Percentiles rank a stretch among this genome's conserved stretches.
These are phyloP conservation scores for Strobilomyces echinocephalus DNA, from an alignment of 768 basidiomycete species.

Conservation along the genomic window DNA sequence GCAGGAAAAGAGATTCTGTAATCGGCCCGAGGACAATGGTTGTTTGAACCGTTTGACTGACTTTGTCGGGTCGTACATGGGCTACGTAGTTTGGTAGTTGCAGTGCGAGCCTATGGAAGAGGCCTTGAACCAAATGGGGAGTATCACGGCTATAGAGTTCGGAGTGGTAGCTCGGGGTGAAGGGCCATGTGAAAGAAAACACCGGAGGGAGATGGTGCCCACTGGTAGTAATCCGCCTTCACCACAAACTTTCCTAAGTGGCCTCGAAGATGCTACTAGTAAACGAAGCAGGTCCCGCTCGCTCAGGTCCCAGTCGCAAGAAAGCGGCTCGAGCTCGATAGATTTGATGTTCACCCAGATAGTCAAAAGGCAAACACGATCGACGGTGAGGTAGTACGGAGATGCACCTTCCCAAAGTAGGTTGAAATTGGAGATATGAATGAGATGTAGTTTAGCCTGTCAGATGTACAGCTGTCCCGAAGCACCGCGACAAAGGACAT, in stretches of 20 bases:
- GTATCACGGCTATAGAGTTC: no score
- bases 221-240: neutral
- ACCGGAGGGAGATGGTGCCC: neutral
- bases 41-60: constrained; percentile 13
- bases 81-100: neutral
- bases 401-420: neutral
- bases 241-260: neutral
- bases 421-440: no score
- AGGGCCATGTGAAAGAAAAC: neutral
- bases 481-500: neutral
- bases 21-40: neutral
- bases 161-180: neutral
- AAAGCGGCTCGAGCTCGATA: neutral
- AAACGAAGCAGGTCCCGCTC: neutral
- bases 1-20: neutral
- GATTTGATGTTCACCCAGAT: neutral
- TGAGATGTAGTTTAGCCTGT: neutral
- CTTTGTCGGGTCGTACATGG: constrained; percentile 17
- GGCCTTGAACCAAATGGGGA: no score
- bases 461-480: neutral
- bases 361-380: neutral
- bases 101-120: neutral
- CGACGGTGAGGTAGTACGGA: neutral
- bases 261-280: neutral
- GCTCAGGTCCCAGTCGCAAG: neutral